Conservation (phyloP, 768 basidiomycete genomes). For the Imleria badia region DNA sequence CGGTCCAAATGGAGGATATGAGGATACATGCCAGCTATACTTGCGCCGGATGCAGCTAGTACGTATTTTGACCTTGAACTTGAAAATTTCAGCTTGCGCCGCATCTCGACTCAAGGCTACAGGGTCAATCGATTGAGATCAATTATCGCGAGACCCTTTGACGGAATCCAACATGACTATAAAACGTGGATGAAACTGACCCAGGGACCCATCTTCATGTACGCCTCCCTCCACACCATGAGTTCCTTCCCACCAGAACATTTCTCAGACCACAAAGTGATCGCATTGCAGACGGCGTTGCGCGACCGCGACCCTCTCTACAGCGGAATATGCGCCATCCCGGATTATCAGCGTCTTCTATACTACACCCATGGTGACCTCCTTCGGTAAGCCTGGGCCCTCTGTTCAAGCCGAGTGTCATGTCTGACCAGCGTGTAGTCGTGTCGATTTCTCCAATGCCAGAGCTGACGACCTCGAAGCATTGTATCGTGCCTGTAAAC, state of each 20-base stretch:
- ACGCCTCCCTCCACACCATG: neutral
- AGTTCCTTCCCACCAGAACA: neutral
- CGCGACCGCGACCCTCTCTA: neutral
- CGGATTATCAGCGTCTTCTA: neutral
- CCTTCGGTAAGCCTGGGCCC: neutral
- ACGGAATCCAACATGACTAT: neutral
- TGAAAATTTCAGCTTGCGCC: no score
- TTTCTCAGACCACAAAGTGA: neutral
- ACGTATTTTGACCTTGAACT: no score
- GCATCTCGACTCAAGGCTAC: no score
- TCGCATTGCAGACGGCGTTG: neutral
- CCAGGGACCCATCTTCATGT: no score
- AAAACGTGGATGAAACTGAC: neutral
- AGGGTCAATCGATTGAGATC: no score
- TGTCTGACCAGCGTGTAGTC: neutral
- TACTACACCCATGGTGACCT: neutral
- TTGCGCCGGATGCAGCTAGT: no score
- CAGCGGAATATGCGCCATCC: neutral
- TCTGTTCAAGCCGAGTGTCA: neutral
- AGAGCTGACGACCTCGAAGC: neutral
- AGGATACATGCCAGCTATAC: no score
- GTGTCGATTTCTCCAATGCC: neutral
- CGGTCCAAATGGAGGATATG: no score
- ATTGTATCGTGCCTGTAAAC: conserved; percentile 4
- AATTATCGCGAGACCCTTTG: no score